Percentiles rank a stretch among this genome's conserved stretches.
These are phyloP conservation scores for Calonectria ilicicola DNA, from an alignment of 2,329 filamentous ascomycete genomes.

Conservation along the genomic window DNA sequence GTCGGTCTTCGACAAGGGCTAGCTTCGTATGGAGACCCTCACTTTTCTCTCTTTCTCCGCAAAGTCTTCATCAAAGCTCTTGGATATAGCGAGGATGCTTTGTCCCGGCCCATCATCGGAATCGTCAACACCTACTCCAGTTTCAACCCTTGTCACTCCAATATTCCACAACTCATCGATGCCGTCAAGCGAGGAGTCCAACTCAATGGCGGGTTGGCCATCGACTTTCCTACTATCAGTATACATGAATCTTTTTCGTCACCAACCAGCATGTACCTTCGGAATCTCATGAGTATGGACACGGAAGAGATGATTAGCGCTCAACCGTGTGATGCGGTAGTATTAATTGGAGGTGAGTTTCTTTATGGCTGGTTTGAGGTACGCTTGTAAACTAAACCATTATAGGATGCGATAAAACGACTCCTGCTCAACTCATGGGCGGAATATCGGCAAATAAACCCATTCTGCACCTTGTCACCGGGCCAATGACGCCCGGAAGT, in stretches of 20 bases:
- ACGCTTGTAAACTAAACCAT: background rate
- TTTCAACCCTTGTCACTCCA: background rate
- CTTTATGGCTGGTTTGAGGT: background rate
- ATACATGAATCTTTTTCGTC: background rate
- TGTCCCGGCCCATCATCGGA: background rate
- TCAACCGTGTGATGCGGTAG: background rate
- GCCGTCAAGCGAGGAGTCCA: background rate
- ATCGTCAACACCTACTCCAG: background rate
- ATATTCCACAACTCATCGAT: background rate
- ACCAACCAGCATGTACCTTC: background rate
- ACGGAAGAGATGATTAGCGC: background rate
- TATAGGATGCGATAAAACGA: background rate
- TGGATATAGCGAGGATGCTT: background rate
- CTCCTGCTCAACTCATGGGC: background rate
- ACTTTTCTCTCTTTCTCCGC: background rate
- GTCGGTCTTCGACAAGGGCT: background rate
- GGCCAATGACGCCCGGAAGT: background rate
- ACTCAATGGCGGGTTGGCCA: background rate
- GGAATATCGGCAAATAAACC: background rate
- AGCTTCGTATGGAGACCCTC: background rate
- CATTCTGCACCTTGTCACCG: background rate
- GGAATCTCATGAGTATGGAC: background rate
- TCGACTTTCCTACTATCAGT: background rate
- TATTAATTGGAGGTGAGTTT: background rate
- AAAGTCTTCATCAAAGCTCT: conserved; percentile 1